Evolutionary conservation across 352 stramenopile genomes (phyloP).

Genomic region (Pythium folliculosum): DNA sequence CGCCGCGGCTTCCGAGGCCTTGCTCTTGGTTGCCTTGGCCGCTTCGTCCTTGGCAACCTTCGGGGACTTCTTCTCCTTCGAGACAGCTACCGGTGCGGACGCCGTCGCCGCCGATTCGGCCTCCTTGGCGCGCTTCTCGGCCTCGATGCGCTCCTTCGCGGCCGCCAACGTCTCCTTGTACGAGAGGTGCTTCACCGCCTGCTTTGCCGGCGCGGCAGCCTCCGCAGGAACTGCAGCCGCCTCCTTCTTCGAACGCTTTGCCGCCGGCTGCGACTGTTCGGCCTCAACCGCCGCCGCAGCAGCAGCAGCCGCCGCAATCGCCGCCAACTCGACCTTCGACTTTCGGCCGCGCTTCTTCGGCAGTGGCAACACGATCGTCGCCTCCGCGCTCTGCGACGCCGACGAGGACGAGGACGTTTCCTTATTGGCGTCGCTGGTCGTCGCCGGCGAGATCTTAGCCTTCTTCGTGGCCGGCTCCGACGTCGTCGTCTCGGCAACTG

Average conservation of each 20-base stretch:
- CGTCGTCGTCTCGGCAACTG: constrained; percentile 2
- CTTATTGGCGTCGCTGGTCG: constrained; percentile 19
- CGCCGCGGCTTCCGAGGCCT: background rate
- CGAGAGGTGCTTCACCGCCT: constrained; percentile 1
- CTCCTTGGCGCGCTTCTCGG: constrained; percentile 30
- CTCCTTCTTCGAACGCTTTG: constrained; percentile 45
- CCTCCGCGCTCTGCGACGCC: background rate
- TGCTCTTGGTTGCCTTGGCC: no score
- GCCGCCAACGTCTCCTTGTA: constrained; percentile 49
- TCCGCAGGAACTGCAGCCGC: background rate
- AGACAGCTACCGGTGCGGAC: background rate
- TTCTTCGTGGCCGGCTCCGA: constrained; percentile 35
- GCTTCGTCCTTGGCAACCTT: background rate
- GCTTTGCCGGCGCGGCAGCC: background rate
- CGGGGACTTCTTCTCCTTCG: background rate
- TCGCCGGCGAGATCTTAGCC: constrained; percentile 10
- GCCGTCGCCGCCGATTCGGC: background rate
- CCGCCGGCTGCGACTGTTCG: constrained; percentile 29
- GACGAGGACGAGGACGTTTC: background rate
- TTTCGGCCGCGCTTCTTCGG: constrained; percentile 25
- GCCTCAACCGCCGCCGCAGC: constrained; percentile 25
- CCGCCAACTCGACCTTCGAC: background rate
- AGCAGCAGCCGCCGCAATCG: background rate
- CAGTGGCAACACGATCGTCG: constrained; percentile 2
- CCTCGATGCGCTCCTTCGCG: constrained; percentile 41